Evolutionary conservation across 2,329 filamentous ascomycete genomes (phyloP).

Genomic region (Penicillium sp.): DNA sequence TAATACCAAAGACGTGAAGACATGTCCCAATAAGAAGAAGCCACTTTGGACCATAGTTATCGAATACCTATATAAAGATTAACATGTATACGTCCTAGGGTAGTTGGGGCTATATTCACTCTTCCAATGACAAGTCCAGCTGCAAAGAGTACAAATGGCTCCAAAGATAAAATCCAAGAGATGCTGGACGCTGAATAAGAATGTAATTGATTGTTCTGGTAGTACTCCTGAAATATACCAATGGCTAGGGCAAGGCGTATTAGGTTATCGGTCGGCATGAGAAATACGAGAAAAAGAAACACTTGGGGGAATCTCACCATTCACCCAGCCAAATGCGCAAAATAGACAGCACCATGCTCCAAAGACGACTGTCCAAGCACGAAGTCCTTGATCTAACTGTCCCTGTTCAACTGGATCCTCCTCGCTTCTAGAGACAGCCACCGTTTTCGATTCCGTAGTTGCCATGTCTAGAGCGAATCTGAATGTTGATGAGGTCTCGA

Average conservation of each 20-base stretch:
- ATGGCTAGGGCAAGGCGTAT: constrained; percentile 26
- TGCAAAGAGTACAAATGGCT: constrained; percentile 56
- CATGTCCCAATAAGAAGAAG: constrained; percentile 52
- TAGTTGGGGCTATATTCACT: neutral
- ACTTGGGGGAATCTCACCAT: constrained; percentile 28
- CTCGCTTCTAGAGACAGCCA: neutral
- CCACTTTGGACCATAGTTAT: constrained; percentile 60
- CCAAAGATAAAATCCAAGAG: constrained; percentile 58
- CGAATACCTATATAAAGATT: constrained; percentile 49
- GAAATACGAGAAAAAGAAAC: neutral
- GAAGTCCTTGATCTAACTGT: constrained; percentile 9
- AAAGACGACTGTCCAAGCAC: constrained; percentile 57
- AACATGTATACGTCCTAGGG: neutral
- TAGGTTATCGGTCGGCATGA: neutral
- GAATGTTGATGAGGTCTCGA: neutral
- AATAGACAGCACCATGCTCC: constrained; percentile 47
- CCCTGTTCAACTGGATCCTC: neutral
- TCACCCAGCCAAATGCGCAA: constrained; percentile 48
- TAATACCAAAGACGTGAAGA: constrained; percentile 56
- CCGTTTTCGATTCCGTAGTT: neutral
- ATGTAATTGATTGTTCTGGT: constrained; percentile 48
- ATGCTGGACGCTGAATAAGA: constrained; percentile 53
- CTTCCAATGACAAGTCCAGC: constrained; percentile 57
- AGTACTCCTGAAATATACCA: constrained; percentile 59
- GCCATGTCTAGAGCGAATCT: neutral